These are phyloP conservation scores for Fraxinus latifolia DNA, from an alignment of 305 asterid species.

Conservation along the genomic window DNA sequence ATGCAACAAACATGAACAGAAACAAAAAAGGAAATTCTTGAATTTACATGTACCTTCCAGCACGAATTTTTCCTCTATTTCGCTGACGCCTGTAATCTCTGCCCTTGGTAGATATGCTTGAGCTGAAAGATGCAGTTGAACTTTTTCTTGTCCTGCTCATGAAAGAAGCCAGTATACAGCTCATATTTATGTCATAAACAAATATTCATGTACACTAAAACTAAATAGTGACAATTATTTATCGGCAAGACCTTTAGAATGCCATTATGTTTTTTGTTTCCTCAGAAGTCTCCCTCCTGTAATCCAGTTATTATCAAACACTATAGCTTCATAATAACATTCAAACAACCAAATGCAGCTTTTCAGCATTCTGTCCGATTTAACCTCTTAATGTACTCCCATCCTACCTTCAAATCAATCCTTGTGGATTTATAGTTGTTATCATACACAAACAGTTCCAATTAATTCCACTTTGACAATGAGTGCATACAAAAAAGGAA, in stretches of 20 bases:
- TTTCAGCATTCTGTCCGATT: not conserved
- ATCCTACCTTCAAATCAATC: not conserved
- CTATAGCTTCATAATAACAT: not conserved
- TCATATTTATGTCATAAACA: not conserved
- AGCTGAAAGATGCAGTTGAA: slow-evolving; percentile 55
- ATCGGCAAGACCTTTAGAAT: not conserved
- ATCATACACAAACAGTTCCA: not conserved
- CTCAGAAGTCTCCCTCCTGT: not conserved
- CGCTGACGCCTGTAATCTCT: slow-evolving; percentile 67
- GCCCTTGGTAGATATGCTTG: slow-evolving; percentile 56
- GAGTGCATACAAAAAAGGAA: not conserved
- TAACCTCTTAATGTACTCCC: not conserved
- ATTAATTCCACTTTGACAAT: not conserved
- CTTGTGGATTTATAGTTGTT: not conserved
- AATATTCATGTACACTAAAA: not conserved
- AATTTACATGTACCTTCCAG: slow-evolving; percentile 68
- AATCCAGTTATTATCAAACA: not conserved
- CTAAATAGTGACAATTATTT: not conserved
- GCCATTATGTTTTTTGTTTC: not conserved
- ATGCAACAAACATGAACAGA: not conserved
- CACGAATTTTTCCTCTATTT: slow-evolving; percentile 86
- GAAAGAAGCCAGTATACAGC: slow-evolving; percentile 7
- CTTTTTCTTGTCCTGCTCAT: slow-evolving; percentile 65
- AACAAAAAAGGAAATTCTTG: not conserved
- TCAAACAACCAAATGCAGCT: not conserved